phyloP scores from a whole-genome alignment of 345 rosid species.

The Odontarrhena argentea region DNA sequence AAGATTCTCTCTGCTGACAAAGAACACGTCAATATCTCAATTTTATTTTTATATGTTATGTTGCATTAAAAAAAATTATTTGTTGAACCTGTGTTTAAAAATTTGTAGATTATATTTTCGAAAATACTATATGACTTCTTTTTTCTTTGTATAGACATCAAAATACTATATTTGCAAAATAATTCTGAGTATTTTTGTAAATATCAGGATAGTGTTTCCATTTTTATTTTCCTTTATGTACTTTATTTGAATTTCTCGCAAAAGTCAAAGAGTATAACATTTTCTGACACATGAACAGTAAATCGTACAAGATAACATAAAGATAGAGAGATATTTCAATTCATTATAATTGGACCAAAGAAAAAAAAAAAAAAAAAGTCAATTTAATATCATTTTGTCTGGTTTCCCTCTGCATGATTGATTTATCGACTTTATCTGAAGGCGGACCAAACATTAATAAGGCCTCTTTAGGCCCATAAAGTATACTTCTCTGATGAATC shows the following conservation, averaged over 20 bases:
- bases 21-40: constrained; percentile 35
- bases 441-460: neutral
- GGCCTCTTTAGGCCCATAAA: constrained; percentile 17
- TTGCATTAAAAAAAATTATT: neutral
- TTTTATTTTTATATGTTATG: constrained; percentile 3
- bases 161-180: no score
- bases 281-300: constrained; percentile 34
- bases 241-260: neutral
- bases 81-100: neutral
- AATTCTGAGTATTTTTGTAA: neutral
- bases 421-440: constrained; percentile 5
- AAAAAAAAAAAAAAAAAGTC: neutral
- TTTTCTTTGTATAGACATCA: no score
- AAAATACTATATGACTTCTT: no score
- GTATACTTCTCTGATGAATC: neutral
- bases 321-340: constrained; percentile 25
- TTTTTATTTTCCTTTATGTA: neutral
- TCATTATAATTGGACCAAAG: neutral
- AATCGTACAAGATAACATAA: constrained; percentile 31
- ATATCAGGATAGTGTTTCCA: neutral
- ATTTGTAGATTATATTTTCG: neutral
- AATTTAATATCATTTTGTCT: constrained; percentile 20
- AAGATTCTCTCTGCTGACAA: constrained; percentile 39
- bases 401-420: constrained; percentile 33
- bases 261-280: constrained; percentile 35